Evolutionary conservation across 768 basidiomycete genomes (phyloP), one percentile per base, ranked within the genome.

Genomic region (Podaxis pistillaris): DNA sequence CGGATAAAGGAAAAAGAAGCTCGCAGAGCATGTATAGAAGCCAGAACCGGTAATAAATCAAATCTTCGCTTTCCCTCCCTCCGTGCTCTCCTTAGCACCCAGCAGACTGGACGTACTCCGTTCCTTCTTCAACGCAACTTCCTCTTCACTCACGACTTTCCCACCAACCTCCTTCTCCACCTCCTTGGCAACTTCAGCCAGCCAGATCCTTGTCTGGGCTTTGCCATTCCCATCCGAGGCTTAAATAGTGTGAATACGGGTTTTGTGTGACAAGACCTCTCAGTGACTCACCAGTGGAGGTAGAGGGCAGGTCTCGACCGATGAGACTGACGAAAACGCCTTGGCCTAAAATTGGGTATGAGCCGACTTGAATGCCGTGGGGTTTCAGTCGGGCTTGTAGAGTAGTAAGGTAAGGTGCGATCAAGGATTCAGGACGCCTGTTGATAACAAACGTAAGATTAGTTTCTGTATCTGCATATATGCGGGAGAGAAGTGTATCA

Each of bases 321-420:
- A 91, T 89, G 47, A 91, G 76, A 64, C 85, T 86, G 36, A 92
- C 88, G 57, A 86, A 89, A 2, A 91, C 89, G 30, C 89, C 89
- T 61, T 80, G 79, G 62, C 81, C 78, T 24, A 88, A 72, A 30
- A 84, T 79, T 30, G 89, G 87, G 74, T 91, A 93, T 36, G 89
- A 91, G 46, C 95, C 90, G 19, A 96, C 83, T 71, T 91, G 87
- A 53, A 98, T 86, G 11, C 88, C 90, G 53, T 92, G 89, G 2
- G 81, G 75, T 69, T 82, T 85, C 2, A 94, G 83, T 55, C 91
- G 86, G 41, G 83, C 81, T 70, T 92, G 89, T 1, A 98, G 81
- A 9, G 82, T 77, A 0, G 92, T 90, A 26, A 98, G 81, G 74
- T 89, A 97, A 0, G 96, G 95, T 15, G 96, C 83, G 51, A 85